phyloP scores from a whole-genome alignment of 2,329 filamentous ascomycete genomes.

The Bipolaris oryzae region DNA sequence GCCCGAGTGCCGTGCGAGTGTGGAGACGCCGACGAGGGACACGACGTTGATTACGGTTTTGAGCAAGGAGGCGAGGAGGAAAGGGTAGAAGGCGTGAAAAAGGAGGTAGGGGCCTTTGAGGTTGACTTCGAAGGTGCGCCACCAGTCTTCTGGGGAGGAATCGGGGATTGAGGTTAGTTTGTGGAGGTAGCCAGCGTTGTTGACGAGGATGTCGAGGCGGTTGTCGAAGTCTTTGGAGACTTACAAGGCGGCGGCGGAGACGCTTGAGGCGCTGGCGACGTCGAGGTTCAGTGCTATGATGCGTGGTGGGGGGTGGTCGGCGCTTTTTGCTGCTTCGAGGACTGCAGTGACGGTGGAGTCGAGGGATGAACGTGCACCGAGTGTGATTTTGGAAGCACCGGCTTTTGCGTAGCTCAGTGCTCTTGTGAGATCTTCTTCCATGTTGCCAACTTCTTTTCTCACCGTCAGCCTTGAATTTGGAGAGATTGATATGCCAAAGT shows the following conservation, averaged over 20 bases:
- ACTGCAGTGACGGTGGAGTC: conserved; percentile 46
- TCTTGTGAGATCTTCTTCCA: not conserved
- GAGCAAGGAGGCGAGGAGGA: conserved; percentile 43
- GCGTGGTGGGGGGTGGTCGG: conserved; percentile 40
- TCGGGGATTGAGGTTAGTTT: conserved; percentile 38
- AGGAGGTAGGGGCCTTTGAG: conserved; percentile 56
- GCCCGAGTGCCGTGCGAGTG: conserved; percentile 17
- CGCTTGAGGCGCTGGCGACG: conserved; percentile 27
- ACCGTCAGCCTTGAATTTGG: no score
- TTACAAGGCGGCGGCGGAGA: not conserved
- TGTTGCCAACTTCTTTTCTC: not conserved
- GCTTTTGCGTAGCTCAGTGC: conserved; percentile 59
- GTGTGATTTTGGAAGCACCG: conserved; percentile 59
- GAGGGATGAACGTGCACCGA: conserved; percentile 58
- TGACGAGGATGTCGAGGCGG: conserved; percentile 54
- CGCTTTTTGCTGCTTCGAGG: conserved; percentile 38
- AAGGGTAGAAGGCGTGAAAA: conserved; percentile 53
- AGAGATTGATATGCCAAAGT: not conserved
- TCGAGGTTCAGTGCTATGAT: conserved; percentile 55
- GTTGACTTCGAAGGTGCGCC: conserved; percentile 57
- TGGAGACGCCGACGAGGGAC: conserved; percentile 50
- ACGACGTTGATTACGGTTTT: conserved; percentile 53
- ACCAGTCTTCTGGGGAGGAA: conserved; percentile 49
- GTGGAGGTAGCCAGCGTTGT: conserved; percentile 54
- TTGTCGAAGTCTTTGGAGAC: conserved; percentile 31